Percentiles rank a stretch among this genome's conserved stretches.
Conservation (phyloP, 371 early-diverging fungal genomes). For the Batkoa obscura region DNA sequence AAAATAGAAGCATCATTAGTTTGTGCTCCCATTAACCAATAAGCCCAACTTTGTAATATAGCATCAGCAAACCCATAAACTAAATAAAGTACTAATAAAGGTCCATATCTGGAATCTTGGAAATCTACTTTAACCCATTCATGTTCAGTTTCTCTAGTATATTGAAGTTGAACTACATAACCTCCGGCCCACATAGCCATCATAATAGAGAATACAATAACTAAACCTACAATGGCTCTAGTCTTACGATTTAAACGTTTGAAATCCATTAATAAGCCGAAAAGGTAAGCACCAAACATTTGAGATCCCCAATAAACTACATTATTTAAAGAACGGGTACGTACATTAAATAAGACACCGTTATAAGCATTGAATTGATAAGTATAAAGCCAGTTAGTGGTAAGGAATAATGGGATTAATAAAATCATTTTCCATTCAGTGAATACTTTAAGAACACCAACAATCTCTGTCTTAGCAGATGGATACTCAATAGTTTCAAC, state of each 20-base stretch:
- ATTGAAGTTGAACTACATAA: constrained; percentile 28
- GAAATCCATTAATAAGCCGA: constrained; percentile 33
- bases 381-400: constrained; percentile 55
- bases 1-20: constrained; percentile 42
- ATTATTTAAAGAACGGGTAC: constrained; percentile 42
- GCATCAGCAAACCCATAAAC: constrained; percentile 44
- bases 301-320: constrained; percentile 50
- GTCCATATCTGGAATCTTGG: constrained; percentile 18
- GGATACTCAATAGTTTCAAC: constrained; percentile 27
- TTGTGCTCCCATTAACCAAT: constrained; percentile 58
- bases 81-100: constrained; percentile 38
- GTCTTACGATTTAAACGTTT: constrained; percentile 18
- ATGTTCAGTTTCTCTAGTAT: constrained; percentile 11
- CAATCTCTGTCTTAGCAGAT: constrained; percentile 25
- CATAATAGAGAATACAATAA: constrained; percentile 20
- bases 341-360: constrained; percentile 28
- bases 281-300: constrained; percentile 29
- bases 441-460: constrained; percentile 35
- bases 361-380: constrained; percentile 38
- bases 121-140: constrained; percentile 18
- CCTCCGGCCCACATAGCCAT: constrained; percentile 39
- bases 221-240: constrained; percentile 29
- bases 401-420: constrained; percentile 44
- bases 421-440: constrained; percentile 33
- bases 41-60: constrained; percentile 30